Percentiles rank a stretch among this genome's conserved stretches.
phyloP scores from a whole-genome alignment of 371 early-diverging fungal species.

The Lichtheimia hyalospora region DNA sequence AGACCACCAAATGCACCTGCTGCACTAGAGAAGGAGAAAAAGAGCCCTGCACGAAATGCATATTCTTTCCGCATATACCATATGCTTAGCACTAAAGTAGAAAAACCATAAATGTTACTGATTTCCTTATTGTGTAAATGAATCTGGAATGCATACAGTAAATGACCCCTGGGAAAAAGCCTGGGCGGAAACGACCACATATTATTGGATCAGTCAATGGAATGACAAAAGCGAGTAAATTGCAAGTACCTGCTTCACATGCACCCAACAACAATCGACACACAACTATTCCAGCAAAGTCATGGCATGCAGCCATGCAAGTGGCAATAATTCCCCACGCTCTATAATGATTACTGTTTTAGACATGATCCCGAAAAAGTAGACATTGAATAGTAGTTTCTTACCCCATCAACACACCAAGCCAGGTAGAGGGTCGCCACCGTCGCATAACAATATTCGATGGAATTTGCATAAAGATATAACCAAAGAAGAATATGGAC shows the following conservation, averaged over 20 bases:
- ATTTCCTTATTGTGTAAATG: background rate
- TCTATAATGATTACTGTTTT: constrained; percentile 6
- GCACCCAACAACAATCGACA: constrained; percentile 16
- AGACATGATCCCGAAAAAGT: background rate
- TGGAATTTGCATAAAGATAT: constrained; percentile 35
- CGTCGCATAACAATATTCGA: constrained; percentile 37
- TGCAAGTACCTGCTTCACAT: constrained; percentile 15
- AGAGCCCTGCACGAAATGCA: constrained; percentile 34
- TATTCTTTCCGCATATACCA: constrained; percentile 46
- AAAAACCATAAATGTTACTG: background rate
- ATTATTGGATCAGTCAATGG: constrained; percentile 7
- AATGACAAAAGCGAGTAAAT: background rate
- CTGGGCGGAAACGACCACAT: background rate
- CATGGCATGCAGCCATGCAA: constrained; percentile 22
- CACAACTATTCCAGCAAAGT: constrained; percentile 14
- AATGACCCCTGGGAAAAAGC: constrained; percentile 29
- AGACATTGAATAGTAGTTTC: background rate
- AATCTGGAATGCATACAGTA: constrained; percentile 14
- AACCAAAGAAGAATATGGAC: constrained; percentile 20
- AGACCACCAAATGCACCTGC: constrained; percentile 45
- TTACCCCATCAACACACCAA: constrained; percentile 30
- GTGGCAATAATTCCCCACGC: constrained; percentile 28
- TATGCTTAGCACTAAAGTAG: constrained; percentile 3
- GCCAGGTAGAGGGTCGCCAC: constrained; percentile 18
- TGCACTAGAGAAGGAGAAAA: constrained; percentile 39